Evolutionary conservation across 2,329 filamentous ascomycete genomes (phyloP).

Genomic region (Penicillium italicum): DNA sequence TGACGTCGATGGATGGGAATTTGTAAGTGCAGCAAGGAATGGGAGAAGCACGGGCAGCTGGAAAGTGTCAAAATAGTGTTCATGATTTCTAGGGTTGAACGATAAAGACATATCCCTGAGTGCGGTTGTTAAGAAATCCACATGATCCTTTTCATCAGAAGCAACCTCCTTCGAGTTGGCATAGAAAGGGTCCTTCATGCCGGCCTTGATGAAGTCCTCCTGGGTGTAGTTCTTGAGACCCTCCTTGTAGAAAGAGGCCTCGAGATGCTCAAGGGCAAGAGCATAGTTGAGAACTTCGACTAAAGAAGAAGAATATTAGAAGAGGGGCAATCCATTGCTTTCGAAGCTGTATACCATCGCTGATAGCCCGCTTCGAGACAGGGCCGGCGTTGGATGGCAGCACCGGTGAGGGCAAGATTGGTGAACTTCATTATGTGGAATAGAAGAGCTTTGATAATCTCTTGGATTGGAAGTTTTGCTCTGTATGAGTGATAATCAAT

Average conservation of each 20-base stretch:
- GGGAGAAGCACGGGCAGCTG: conserved; percentile 48
- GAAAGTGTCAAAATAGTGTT: neutral
- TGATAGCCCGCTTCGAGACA: conserved; percentile 11
- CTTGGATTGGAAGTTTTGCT: neutral
- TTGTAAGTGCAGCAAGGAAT: conserved; percentile 55
- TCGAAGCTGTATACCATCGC: conserved; percentile 5
- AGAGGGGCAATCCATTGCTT: neutral
- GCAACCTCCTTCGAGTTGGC: conserved; percentile 56
- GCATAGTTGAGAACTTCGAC: conserved; percentile 25
- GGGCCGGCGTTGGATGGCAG: conserved; percentile 7
- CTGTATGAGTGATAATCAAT: neutral
- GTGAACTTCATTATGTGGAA: conserved; percentile 11
- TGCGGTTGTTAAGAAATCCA: conserved; percentile 52
- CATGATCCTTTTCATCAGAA: conserved; percentile 57
- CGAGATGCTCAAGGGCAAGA: conserved; percentile 52
- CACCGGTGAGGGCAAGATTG: conserved; percentile 10
- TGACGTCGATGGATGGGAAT: conserved; percentile 51
- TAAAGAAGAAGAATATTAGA: neutral
- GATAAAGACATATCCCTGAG: conserved; percentile 25
- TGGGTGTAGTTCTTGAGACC: conserved; percentile 57
- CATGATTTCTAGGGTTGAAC: neutral
- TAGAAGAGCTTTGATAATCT: neutral
- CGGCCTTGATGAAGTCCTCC: conserved; percentile 52
- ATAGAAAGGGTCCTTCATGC: conserved; percentile 53
- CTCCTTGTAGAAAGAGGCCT: conserved; percentile 61